Evolutionary conservation across 78 protist species (phyloP), one percentile per base, ranked within the genome.

Genomic region (Guillardia theta): DNA sequence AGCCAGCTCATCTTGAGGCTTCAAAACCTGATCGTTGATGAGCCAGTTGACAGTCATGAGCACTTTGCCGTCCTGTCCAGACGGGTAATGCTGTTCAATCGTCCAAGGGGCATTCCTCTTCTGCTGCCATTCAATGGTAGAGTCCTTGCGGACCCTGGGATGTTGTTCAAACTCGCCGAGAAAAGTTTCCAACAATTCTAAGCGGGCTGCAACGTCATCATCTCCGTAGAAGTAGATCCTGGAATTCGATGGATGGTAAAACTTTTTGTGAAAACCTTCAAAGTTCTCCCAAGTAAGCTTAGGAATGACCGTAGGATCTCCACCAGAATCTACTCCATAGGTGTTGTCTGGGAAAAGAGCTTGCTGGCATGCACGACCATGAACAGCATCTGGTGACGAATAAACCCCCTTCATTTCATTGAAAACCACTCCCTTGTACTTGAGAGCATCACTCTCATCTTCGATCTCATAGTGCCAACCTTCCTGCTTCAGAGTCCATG

Each of bases 361-460:
- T 48, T 78, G 90, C 90, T 78, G 90, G 45, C 50, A 37, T 1
- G 90, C 48, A 50, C 90, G 90, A 30, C 90, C 90, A 30, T 78
- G 88, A 43, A 87, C 36, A 30, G 77, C 53, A 33, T 53, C 48
- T 4, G 93, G 90, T 18, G 76, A 70, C 50, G 93, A 62, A 47
- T 44, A 54, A 41, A 43, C 50, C 18, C 93, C 95, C 95, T 64
- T 43, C 95, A 94, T 94, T 48, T 94, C 95, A 77, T 94, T 94
- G 87, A 64, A 94, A 1, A 94, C 94, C 43, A 95, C 93, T 2
- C 95, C 95, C 45, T 58, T 88, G 88, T 88, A 50, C 37, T 33
- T 76, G 15, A 44, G 50, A 24, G 78, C 77, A 19, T 62, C 92
- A 5, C n/a, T 9, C 41, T 94, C 88, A 27, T 5, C 3, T 22